Evolutionary conservation across 345 rosid genomes (phyloP).

Genomic region (Gossypium anomalum): DNA sequence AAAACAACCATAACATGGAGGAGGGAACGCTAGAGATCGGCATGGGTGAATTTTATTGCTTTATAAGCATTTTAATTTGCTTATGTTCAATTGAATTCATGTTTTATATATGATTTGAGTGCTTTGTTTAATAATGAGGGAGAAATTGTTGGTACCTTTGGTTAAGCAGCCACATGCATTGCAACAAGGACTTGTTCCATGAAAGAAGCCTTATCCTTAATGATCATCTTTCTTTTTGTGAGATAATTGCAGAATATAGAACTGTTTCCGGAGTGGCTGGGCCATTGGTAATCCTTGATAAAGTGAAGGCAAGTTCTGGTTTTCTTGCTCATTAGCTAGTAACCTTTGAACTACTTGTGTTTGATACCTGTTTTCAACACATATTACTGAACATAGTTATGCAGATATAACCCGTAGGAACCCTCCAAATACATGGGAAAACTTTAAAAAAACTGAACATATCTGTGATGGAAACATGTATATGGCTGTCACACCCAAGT

Average conservation of each 20-base stretch:
- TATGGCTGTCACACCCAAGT: no score
- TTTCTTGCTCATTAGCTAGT: not conserved
- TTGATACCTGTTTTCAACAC: no score
- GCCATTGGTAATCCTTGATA: conserved; percentile 89
- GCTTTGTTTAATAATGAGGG: not conserved
- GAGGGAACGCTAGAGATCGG: conserved; percentile 80
- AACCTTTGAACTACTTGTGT: no score
- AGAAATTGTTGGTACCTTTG: not conserved
- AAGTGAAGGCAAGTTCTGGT: conserved; percentile 68
- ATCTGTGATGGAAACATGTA: no score
- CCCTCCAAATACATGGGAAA: no score
- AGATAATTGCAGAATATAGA: conserved; percentile 64
- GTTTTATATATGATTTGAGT: not conserved
- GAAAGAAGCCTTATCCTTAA: not conserved
- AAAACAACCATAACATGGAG: conserved; percentile 44
- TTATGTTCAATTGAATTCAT: not conserved
- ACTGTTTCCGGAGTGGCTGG: conserved; percentile 99
- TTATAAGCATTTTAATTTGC: not conserved
- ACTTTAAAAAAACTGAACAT: no score
- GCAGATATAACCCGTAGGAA: no score
- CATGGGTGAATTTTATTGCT: conserved; percentile 54
- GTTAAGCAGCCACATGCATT: not conserved
- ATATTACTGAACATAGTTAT: no score
- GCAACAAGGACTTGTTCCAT: not conserved
- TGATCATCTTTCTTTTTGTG: not conserved